These are phyloP conservation scores for Discostella pseudostelligera DNA, from an alignment of 108 stramenopile species.

Conservation along the genomic window DNA sequence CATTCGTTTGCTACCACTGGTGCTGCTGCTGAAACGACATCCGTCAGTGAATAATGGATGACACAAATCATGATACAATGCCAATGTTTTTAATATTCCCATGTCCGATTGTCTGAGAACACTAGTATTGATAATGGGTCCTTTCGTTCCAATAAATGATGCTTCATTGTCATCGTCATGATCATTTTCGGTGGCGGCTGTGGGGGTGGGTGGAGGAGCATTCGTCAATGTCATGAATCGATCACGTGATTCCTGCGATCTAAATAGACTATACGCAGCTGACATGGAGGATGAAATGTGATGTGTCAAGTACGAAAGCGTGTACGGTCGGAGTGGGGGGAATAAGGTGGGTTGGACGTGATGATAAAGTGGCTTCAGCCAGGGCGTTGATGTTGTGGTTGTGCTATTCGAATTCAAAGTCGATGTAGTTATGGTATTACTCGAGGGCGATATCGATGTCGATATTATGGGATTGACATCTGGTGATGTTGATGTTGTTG, in stretches of 20 bases:
- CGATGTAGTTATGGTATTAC: neutral
- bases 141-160: conserved; percentile 25
- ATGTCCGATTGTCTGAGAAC: conserved; percentile 63
- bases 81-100: conserved; percentile 57
- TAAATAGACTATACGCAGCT: conserved; percentile 13
- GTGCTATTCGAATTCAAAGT: neutral
- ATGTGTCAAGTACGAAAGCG: conserved; percentile 28
- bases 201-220: neutral
- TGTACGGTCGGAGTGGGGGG: conserved; percentile 12
- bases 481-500: too few species aligned
- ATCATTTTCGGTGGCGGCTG: neutral
- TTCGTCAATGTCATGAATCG: conserved; percentile 24
- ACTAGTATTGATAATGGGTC: conserved; percentile 56
- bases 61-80: conserved; percentile 66
- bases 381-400: conserved; percentile 1
- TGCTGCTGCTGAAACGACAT: neutral
- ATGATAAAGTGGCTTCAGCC: conserved; percentile 31
- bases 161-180: conserved; percentile 5
- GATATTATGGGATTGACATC: too few species aligned
- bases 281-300: conserved; percentile 31
- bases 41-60: conserved; percentile 46
- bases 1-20: conserved; percentile 15
- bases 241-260: conserved; percentile 39
- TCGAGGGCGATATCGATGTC: too few species aligned
- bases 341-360: conserved; percentile 36